Percentiles rank a stretch among this genome's conserved stretches.
These are phyloP conservation scores for Gossypium thurberi DNA, from an alignment of 345 rosid genomes.

Conservation along the genomic window DNA sequence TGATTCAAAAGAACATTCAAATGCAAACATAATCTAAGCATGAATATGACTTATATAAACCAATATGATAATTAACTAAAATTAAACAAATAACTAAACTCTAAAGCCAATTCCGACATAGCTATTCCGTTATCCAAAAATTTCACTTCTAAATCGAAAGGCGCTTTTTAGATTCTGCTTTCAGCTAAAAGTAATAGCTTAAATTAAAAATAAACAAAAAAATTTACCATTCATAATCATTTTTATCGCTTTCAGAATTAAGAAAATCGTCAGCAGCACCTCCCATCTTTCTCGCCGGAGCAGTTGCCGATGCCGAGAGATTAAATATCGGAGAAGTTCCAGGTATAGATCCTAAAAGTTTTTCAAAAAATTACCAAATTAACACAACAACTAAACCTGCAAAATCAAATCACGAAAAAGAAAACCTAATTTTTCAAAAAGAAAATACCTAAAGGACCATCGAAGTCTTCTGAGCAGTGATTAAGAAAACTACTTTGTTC, in stretches of 20 bases:
- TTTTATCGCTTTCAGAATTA: constrained; percentile 81
- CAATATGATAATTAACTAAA: neutral
- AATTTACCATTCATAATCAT: constrained; percentile 88
- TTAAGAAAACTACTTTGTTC: constrained; percentile 55
- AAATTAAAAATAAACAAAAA: constrained; percentile 1
- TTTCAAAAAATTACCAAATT: constrained; percentile 7
- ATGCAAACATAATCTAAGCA: constrained; percentile 1
- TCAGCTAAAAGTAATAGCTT: neutral
- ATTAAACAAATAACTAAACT: neutral
- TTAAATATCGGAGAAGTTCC: constrained; percentile 82
- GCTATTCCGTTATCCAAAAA: neutral
- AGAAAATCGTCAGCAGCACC: constrained; percentile 93
- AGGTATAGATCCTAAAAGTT: constrained; percentile 58
- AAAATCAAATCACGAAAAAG: neutral
- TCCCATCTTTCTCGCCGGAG: constrained; percentile 42
- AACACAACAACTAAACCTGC: neutral
- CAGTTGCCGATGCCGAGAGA: constrained; percentile 44
- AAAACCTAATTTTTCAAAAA: neutral
- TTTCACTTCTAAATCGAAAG: neutral
- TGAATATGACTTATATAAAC: neutral
- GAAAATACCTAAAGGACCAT: constrained; percentile 58
- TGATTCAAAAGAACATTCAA: neutral
- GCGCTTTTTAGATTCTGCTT: neutral
- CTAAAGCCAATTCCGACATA: neutral
- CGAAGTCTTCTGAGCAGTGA: constrained; percentile 55